Conservation (phyloP, 2,329 filamentous ascomycete species). For the Calonectria henricotiae region DNA sequence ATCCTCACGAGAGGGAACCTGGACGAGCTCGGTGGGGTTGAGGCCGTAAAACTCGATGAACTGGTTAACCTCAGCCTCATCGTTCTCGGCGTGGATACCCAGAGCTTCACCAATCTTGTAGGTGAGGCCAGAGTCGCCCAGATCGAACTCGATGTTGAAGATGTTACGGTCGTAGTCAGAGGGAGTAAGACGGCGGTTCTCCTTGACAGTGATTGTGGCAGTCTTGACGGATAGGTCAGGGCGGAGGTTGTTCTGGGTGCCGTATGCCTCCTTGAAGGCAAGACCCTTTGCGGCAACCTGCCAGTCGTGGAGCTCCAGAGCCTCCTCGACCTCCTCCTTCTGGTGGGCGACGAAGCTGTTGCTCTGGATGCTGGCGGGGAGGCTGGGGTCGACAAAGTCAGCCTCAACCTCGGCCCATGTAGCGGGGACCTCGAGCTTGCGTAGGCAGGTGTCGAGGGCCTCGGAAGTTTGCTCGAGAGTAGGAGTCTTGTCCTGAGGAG, state of each 20-base stretch:
- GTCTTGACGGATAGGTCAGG: conserved; percentile 92
- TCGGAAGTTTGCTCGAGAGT: conserved; percentile 74
- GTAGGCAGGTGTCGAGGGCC: conserved; percentile 79
- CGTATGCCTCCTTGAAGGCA: conserved; percentile 95
- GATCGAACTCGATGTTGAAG: conserved; percentile 99
- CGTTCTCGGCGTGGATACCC: conserved; percentile 96
- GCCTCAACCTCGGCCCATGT: conserved; percentile 81
- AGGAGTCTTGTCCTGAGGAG: conserved; percentile 69
- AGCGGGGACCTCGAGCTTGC: conserved; percentile 82
- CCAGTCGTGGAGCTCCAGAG: conserved; percentile 80
- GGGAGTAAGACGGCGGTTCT: conserved; percentile 95
- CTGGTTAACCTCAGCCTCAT: conserved; percentile 81
- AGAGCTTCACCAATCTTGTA: conserved; percentile 99
- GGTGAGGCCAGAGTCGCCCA: conserved; percentile 90
- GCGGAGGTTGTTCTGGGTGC: conserved; percentile 80
- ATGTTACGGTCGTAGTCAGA: conserved; percentile 95
- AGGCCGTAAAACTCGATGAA: conserved; percentile 95
- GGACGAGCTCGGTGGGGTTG: conserved; percentile 86
- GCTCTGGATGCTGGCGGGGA: conserved; percentile 77
- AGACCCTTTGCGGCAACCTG: conserved; percentile 89
- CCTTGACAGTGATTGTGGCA: conserved; percentile 89
- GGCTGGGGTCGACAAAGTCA: conserved; percentile 68
- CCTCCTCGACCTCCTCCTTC: conserved; percentile 81
- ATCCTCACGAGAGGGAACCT: conserved; percentile 90
- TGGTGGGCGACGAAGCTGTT: conserved; percentile 90